These are phyloP conservation scores for Pyricularia sp. DNA, from an alignment of 2,329 filamentous ascomycete genomes.

Conservation along the genomic window DNA sequence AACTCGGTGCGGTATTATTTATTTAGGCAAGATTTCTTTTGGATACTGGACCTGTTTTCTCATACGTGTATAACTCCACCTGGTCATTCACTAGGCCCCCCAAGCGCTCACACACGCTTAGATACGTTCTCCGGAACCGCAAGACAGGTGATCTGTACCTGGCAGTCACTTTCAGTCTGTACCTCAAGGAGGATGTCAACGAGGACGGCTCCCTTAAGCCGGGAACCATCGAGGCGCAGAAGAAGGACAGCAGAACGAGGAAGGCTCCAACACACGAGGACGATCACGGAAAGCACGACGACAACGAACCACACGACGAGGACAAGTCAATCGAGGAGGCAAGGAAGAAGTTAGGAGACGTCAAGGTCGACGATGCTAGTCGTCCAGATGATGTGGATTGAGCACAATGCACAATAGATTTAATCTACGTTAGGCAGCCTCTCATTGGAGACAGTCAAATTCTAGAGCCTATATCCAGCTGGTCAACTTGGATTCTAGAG, in stretches of 20 bases:
- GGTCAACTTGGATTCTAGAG: neutral
- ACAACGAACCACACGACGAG: constrained; percentile 16
- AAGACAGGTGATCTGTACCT: constrained; percentile 63
- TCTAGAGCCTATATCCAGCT: neutral
- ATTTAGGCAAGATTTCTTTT: neutral
- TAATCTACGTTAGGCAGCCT: neutral
- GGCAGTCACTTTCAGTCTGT: constrained; percentile 66
- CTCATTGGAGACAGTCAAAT: neutral
- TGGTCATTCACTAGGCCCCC: constrained; percentile 13
- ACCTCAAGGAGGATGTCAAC: constrained; percentile 53
- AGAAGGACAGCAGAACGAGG: neutral
- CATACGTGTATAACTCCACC: constrained; percentile 8
- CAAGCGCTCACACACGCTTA: constrained; percentile 68
- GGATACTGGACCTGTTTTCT: constrained; percentile 4
- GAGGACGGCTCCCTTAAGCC: constrained; percentile 43
- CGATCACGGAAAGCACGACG: constrained; percentile 10
- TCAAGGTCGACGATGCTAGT: constrained; percentile 14
- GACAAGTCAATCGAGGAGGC: constrained; percentile 25
- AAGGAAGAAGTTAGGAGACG: constrained; percentile 20
- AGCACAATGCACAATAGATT: neutral
- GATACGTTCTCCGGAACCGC: constrained; percentile 83
- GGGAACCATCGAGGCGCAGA: constrained; percentile 15
- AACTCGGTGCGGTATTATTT: neutral
- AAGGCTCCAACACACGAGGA: constrained; percentile 16
- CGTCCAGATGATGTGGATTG: constrained; percentile 32